Conservation (phyloP, 352 stramenopile species). For the Globisporangium iwayamae region DNA sequence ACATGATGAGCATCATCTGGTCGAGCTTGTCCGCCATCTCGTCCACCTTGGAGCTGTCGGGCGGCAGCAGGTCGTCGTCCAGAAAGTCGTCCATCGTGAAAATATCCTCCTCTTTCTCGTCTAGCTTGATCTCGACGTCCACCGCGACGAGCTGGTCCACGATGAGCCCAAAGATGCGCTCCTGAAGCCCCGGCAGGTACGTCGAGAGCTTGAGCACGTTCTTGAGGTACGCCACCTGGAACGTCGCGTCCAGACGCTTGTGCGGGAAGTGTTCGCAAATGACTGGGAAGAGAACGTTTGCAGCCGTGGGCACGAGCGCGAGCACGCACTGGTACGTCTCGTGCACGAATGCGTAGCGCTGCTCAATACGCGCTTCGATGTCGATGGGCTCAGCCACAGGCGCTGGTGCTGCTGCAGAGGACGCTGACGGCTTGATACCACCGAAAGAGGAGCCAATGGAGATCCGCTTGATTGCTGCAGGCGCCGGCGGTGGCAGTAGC, state of each 20-base stretch:
- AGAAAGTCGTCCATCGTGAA: slow-evolving; percentile 83
- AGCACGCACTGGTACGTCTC: slow-evolving; percentile 61
- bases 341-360: slow-evolving; percentile 60
- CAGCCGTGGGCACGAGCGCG: slow-evolving; percentile 64
- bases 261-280: slow-evolving; percentile 79
- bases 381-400: slow-evolving; percentile 21
- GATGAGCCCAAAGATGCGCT: slow-evolving; percentile 82
- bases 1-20: slow-evolving; percentile 86
- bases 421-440: slow-evolving; percentile 1
- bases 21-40: slow-evolving; percentile 88
- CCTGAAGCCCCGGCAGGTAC: slow-evolving; percentile 65
- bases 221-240: slow-evolving; percentile 66
- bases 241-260: slow-evolving; percentile 67
- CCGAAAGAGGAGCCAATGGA: slow-evolving; percentile 45
- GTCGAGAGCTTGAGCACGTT: slow-evolving; percentile 70
- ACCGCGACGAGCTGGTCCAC: slow-evolving; percentile 84
- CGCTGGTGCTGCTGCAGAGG: background rate
- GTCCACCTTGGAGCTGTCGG: slow-evolving; percentile 46
- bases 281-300: slow-evolving; percentile 75
- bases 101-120: slow-evolving; percentile 82
- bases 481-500: slow-evolving; percentile 18
- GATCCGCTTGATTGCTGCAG: slow-evolving; percentile 24
- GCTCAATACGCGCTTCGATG: slow-evolving; percentile 52
- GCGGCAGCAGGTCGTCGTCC: slow-evolving; percentile 70
- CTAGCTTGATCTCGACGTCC: slow-evolving; percentile 88